Base-by-base conservation (phyloP, 1,284 basidiomycete species). In the Sporisorium scitamineum region DNA sequence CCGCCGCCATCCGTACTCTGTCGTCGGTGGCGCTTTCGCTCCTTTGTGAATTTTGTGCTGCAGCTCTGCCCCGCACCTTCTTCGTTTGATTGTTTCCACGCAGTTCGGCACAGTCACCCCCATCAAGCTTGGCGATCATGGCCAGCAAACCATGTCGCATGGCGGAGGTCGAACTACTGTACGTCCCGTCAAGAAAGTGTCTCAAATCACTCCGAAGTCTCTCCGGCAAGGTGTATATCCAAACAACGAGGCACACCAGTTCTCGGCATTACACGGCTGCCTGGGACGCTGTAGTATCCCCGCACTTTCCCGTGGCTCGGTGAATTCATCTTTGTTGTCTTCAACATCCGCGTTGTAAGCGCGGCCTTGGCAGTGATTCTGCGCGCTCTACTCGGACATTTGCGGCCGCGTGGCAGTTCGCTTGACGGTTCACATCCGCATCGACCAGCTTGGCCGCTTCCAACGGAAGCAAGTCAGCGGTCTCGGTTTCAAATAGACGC, bases 181-280 rank as follows among this genome's bases (percentile, higher is more conserved):
- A n/a, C 37, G 8, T 8, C 37, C 8, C 37, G 7, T 8, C 37
- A n/a, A 14, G 13, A 13, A 7, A 26, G 13, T 26, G 9, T 24
- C 5, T 50, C n/a, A n/a, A 52, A 34, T 53, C 51, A 13, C 34
- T 20, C 51, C 51, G 51, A 53, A 24, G 34, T 53, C 32, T 34
- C 11, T 5, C 51, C 51, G 51, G 20, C 22, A 32, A 4, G 24
- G 50, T 11, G 32, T 9, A 34, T 47, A 47, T 14, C 13, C 32
- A 5, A 37, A 20, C 32, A 14, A 52, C 20, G 4, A 52, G 20
- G n/a, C n/a, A n/a, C n/a, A n/a, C n/a, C n/a, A n/a, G n/a, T n/a
- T n/a, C 50, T 53, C 51, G 51, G 51, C 24, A 13, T 8, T 53
- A 20, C n/a, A 53, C 11, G 14, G 51, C 51, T 34, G 48, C 29